Conservation (phyloP, 495 filamentous ascomycete genomes). For the Penicillium angulare region DNA sequence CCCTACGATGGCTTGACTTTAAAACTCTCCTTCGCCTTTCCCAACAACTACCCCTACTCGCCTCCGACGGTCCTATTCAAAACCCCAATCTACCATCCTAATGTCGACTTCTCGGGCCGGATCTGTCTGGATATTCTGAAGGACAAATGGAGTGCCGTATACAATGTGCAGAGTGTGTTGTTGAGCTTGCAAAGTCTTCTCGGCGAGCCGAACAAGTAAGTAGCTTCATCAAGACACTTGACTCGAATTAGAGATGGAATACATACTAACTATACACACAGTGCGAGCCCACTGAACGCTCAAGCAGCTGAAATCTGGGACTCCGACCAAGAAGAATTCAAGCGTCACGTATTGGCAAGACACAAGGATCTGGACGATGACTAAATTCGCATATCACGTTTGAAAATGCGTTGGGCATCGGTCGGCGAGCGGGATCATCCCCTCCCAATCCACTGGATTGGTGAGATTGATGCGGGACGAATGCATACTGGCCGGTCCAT, state of each 20-base stretch:
- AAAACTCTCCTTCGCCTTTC: constrained; percentile 92
- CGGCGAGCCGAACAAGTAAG: constrained; percentile 97
- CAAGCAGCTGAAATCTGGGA: constrained; percentile 97
- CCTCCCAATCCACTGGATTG: background rate
- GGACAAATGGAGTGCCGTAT: constrained; percentile 95
- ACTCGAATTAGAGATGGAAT: background rate
- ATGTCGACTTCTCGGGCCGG: constrained; percentile 87
- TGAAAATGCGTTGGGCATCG: constrained; percentile 22
- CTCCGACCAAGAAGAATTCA: constrained; percentile 81
- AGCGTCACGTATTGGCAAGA: constrained; percentile 65
- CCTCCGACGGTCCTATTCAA: constrained; percentile 92
- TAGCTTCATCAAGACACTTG: background rate
- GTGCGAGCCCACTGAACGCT: constrained; percentile 90
- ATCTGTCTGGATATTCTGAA: constrained; percentile 97
- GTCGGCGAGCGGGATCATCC: constrained; percentile 7
- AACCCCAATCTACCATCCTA: constrained; percentile 92
- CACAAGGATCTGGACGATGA: constrained; percentile 63
- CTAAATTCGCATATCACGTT: constrained; percentile 15
- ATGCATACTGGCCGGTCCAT: constrained; percentile 30
- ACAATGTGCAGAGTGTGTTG: constrained; percentile 91
- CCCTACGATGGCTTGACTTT: constrained; percentile 86
- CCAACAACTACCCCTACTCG: constrained; percentile 87
- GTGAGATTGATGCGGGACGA: constrained; percentile 7
- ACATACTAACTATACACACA: constrained; percentile 34
- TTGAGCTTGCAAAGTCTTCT: constrained; percentile 93